Percentiles rank a stretch among this genome's conserved stretches.
Conservation (phyloP, 345 rosid species). For the Moringa oleifera region DNA sequence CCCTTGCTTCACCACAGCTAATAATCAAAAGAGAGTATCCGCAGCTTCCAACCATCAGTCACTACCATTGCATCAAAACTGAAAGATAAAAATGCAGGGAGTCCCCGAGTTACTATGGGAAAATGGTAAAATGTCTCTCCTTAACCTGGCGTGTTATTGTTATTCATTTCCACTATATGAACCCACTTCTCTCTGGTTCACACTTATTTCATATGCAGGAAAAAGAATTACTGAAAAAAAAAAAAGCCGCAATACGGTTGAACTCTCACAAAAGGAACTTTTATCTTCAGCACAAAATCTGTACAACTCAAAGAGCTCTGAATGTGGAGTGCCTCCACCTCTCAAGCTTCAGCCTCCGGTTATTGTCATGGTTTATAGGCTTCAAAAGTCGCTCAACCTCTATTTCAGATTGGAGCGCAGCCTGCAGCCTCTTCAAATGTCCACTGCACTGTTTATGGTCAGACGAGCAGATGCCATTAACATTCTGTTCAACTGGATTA, state of each 20-base stretch:
- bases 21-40: no score
- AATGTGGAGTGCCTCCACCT: conserved; percentile 37
- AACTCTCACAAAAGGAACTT: conserved; percentile 24
- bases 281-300: conserved; percentile 22
- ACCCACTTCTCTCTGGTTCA: conserved; percentile 22
- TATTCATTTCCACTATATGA: conserved; percentile 7
- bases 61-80: not conserved
- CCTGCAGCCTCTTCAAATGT: conserved; percentile 64
- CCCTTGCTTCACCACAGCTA: not conserved
- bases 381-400: conserved; percentile 50
- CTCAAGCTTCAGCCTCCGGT: conserved; percentile 48
- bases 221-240: conserved; percentile 16
- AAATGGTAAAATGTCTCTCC: conserved; percentile 4
- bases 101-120: conserved; percentile 8
- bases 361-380: conserved; percentile 33
- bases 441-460: conserved; percentile 59
- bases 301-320: conserved; percentile 31
- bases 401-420: conserved; percentile 46
- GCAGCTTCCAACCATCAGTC: not conserved
- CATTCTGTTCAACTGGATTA: conserved; percentile 30
- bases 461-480: conserved; percentile 16
- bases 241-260: conserved; percentile 36
- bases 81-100: not conserved
- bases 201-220: conserved; percentile 22
- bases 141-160: conserved; percentile 13